Base-by-base conservation (phyloP, 179 eudicot species). In the Gypsophila paniculata region DNA sequence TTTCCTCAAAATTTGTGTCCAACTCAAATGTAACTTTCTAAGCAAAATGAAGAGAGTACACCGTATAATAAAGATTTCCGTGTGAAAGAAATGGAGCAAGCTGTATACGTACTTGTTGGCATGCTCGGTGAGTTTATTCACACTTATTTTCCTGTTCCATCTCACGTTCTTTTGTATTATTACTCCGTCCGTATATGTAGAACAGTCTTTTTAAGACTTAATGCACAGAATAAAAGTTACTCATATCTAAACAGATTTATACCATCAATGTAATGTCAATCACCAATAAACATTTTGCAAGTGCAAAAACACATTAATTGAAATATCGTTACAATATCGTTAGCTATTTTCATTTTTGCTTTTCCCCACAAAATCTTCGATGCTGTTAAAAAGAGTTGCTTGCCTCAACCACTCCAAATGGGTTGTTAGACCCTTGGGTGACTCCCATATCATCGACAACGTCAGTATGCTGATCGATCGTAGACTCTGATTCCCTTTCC, bases 371-470 rank as follows among this genome's bases (percentile, higher is more conserved):
- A 61, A 60, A 54, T 39, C 10, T 68, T 65, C 36, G 60, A 22
- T 23, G 72, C 57, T 39, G 72, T 38, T 23, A 38, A 73, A 48
- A 38, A 15, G 64, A 42, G 71, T 44, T 69, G 52, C 70, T 32
- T 17, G 21, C 36, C 53, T 63, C 65, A 53, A 69, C 59, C 18
- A 61, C 54, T 19, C 71, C 73, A 34, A 82, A 82, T 42, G 81
- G 86, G 57, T 74, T 77, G 73, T 81, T 69, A 58, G 75, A 18
- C 44, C 69, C 54, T 59, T 58, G 59, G 65, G 46, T 66, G 46
- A 65, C 68, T 61, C 48, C 76, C 8, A 42, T 36, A 61, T 54
- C 49, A 4, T 54, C 32, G 6, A 22, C 32, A 1, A 36, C 61
- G 15, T 53, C 22, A 32, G 8, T 19, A 9, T 21, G 12, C 18